These are phyloP conservation scores for Chrysophaeum taylorii DNA, from an alignment of 352 stramenopile genomes.

Conservation along the genomic window DNA sequence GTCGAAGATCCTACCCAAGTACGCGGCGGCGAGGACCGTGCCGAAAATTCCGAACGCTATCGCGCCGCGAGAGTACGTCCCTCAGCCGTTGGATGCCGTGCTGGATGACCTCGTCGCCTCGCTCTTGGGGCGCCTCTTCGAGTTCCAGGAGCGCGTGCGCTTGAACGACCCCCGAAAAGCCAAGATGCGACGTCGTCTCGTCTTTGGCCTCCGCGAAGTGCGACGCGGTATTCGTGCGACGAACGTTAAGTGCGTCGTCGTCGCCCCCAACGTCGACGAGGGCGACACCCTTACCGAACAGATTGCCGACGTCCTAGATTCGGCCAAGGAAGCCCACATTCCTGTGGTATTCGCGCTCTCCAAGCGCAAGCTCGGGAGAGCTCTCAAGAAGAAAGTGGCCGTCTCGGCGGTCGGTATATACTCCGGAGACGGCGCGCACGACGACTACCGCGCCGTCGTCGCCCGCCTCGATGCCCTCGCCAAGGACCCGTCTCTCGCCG, in stretches of 20 bases:
- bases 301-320: constrained; percentile 62
- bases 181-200: constrained; percentile 57
- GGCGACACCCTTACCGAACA: constrained; percentile 63
- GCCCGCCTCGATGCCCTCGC: background rate
- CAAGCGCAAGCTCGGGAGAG: constrained; percentile 75
- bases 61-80: background rate
- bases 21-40: background rate
- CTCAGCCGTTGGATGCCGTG: constrained; percentile 25
- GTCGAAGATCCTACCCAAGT: background rate
- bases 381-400: constrained; percentile 78
- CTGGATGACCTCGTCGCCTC: constrained; percentile 27
- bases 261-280: constrained; percentile 76
- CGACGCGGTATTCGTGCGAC: constrained; percentile 59
- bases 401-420: constrained; percentile 85
- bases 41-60: background rate
- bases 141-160: constrained; percentile 56
- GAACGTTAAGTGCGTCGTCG: constrained; percentile 67
- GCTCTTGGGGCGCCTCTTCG: constrained; percentile 38
- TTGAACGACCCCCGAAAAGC: constrained; percentile 51
- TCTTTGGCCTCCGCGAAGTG: constrained; percentile 81
- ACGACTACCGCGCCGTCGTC: constrained; percentile 41
- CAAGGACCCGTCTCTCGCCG: background rate
- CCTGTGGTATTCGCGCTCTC: constrained; percentile 56
- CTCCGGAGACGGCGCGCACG: constrained; percentile 81
- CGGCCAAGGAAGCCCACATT: constrained; percentile 43